Evolutionary conservation across 2,329 filamentous ascomycete species (phyloP), one percentile per base, ranked within the genome.

Genomic region (Penicillium decumbens): DNA sequence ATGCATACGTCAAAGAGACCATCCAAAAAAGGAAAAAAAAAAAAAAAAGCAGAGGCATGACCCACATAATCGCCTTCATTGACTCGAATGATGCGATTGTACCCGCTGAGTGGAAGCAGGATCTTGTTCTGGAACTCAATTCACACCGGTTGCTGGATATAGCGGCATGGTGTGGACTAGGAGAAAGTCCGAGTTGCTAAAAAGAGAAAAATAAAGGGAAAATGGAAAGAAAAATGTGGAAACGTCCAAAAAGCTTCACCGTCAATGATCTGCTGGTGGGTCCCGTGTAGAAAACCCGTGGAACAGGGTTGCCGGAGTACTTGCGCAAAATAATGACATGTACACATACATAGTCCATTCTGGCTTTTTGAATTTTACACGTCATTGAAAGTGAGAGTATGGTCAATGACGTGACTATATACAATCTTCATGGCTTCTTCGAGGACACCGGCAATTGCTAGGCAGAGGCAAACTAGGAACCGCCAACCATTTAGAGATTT

Each of bases 191-290:
- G 44, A 46, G 42, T 41, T 33, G 27, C 33, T 18, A 8, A 37
- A 23, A 37, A 23, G 33, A 37, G 33, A 20, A 20, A 37, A 37
- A 37, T 3, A 18, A n/a, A 8, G 5, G 2, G 1, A 35, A 35
- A 35, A 35, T 3, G 7, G 9, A n/a, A 15, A 15, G 2, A 2
- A 35, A 35, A 35, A 35, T 23, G 4, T 23, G 3, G 4, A 18
- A 18, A 9, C 1, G 7, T 9, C 18, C 8, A 23, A 52, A 51
- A 50, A 41, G 49, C 32, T 28, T 56, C 50, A 52, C 47, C 49
- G 49, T 57, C 38, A 24, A 52, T 55, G 56, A 58, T 58, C 56
- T 55, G 41, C 51, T 54, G 25, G 53, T 54, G 54, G 54, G 52
- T 52, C 54, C 38, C 24, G 13, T n/a, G 20, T 27, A 32, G 46